Base-by-base conservation (phyloP, 2,329 filamentous ascomycete species). In the Aspergillus carbonarius region DNA sequence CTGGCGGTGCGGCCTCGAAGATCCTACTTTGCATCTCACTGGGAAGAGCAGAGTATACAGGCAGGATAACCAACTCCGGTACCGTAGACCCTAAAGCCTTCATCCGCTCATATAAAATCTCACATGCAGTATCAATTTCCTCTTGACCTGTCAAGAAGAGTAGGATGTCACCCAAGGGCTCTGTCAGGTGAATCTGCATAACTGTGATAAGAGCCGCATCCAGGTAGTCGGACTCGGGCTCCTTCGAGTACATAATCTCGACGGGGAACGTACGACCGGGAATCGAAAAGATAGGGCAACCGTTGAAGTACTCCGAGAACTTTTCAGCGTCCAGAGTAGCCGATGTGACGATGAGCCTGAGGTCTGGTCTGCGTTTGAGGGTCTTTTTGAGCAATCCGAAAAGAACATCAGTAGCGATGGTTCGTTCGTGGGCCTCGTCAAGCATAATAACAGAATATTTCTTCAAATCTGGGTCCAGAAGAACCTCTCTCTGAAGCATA, bases 401-500 rank as follows among this genome's bases (percentile, higher is more conserved):
- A 2, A 99, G 82, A 2, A 99, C 92, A 76, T 99, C 95, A 0
- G 95, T 99, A 0, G 93, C 86, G 67, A 99, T 96, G 0, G 95
- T 99, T 60, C 95, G 88, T 74, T 99, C 95, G 85, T 99, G 95
- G 4, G 95, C 95, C 73, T 99, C 95, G 73, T 99, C 95, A 67
- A 99, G 83, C 88, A 99, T 99, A 70, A 99, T 97, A 60, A 95
- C 92, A 0, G 92, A 96, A 72, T 99, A 99, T 64, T 90, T 87
- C 70, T 85, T 90, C 65, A 99, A 79, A 68, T 96, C 90, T 0
- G 93, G 90, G 72, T 99, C 95, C 66, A 97, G 84, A 53, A 99
- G 83, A 72, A 97, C 92, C 78, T 99, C 95, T 79, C 95, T 86
- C 78, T 97, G 88, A 73, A 99, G 85, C 91, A 98, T 98, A 76